Evolutionary conservation across 192 early-diverging fungal genomes (phyloP), one percentile per base, ranked within the genome.

Genomic region (Backusella tarrabulga): DNA sequence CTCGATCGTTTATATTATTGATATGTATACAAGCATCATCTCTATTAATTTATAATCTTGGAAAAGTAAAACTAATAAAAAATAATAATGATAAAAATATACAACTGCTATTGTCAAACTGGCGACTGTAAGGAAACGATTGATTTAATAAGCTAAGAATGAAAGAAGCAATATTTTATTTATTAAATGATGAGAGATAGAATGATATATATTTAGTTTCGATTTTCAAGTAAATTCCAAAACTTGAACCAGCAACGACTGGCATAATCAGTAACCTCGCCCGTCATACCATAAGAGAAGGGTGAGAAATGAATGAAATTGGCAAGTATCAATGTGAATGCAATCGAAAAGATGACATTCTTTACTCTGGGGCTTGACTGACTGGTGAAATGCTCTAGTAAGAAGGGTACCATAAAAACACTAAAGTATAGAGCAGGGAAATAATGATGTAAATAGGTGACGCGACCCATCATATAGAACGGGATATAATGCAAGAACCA

Each of bases 381-480:
- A 6, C 23, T 66, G 5, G 83, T 76, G 9, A 91, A 73, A 74
- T 96, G 95, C 77, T 99, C 96, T 21, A 95, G 66, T 23, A 95
- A 35, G 78, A 90, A 93, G 8, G 90, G 90, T 12, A 91, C 85
- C 75, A 93, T 86, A 71, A 98, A 88, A 75, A 98, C 91, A 19
- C 92, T 91, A 88, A 98, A 99, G 83, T 98, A 98, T 34, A 98
- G 79, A 0, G 96, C 95, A 1, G 97, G 97, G 85, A 98, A 97
- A 80, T 98, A 98, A 83, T 98, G 98, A 80, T 99, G 98, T 40
- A 98, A 83, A 70, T 98, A 99, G 0, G 93, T 95, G 50, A 98
- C 96, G 36, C 98, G 93, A 35, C 97, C 97, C 95, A 99, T 98
- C 68, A 98, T 89, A 77, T 83, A 97, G 87, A 98, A 98, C 21